Base-by-base conservation (phyloP, 768 basidiomycete genomes). In the Austroboletus festivus region DNA sequence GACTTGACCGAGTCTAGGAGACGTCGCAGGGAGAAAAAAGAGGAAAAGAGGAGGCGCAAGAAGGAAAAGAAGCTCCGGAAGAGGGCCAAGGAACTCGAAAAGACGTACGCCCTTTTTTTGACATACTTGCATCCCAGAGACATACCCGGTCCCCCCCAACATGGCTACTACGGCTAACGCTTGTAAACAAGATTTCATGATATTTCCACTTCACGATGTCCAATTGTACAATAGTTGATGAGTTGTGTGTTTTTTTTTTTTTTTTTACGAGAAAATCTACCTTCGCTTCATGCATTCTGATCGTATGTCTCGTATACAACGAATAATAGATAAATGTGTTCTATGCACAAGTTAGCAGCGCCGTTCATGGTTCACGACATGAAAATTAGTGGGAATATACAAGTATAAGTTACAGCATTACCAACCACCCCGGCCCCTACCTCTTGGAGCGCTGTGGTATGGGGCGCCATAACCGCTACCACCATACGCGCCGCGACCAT, bases 51-150 rank as follows among this genome's bases (percentile, higher is more conserved):
- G 67, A 74, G 76, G 55, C 78, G 77, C 53, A 74, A 74, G 54
- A 82, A 73, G 68, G 84, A 87, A 61, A 85, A 77, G 75, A 84
- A 79, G 61, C 69, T 75, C 40, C 77, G 76, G 59, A 75, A 70
- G 58, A 81, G 77, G 62, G 78, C 76, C 35, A 82, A 73, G 60
- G 79, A 79, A 49, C 75, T 73, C 34, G 82, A 81, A 55, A 83
- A 76, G 66, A 75, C 73, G 46, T 90, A 86, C 61, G 58, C 79
- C 3, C 64, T 90, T 31, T 89, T 82, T 61, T 57, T 89, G 44
- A 74, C 72, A 10, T 86, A 75, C 59, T 52, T 81, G 19, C 54
- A 67, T 15, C 71, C 69, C 38, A 63, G 64, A 45, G 65, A 68
- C 13, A 13, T 58, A 22, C 54, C 69, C 2, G 57, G 60, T 20